phyloP scores from a whole-genome alignment of 2,329 filamentous ascomycete genomes.

The Ophiostoma pallidulum region DNA sequence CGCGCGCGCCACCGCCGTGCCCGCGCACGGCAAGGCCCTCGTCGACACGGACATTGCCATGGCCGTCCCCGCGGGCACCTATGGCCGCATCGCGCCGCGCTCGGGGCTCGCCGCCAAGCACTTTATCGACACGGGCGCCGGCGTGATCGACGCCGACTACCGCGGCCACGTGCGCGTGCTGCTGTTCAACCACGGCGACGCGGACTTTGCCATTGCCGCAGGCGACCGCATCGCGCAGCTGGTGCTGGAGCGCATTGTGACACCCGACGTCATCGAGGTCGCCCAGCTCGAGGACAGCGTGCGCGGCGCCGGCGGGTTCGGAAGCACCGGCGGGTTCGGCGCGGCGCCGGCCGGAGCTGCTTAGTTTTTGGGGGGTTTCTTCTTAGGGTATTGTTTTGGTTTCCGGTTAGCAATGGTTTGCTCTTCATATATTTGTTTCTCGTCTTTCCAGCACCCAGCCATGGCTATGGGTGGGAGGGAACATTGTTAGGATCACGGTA shows the following conservation, averaged over 20 bases:
- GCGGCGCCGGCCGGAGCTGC: neutral
- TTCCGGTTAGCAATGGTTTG: too few species aligned
- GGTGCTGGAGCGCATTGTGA: conserved; percentile 88
- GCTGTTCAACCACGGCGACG: conserved; percentile 83
- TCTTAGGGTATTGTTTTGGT: too few species aligned
- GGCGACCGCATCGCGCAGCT: conserved; percentile 92
- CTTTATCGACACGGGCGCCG: conserved; percentile 91
- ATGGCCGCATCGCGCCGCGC: conserved; percentile 81
- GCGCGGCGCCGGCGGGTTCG: conserved; percentile 81
- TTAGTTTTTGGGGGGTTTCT: too few species aligned
- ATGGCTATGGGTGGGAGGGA: too few species aligned
- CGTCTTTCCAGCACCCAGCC: too few species aligned
- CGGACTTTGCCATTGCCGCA: conserved; percentile 70
- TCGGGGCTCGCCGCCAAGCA: conserved; percentile 89
- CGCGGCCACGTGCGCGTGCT: conserved; percentile 88
- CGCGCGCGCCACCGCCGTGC: conserved; percentile 63
- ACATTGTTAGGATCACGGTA: too few species aligned
- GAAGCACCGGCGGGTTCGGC: conserved; percentile 59
- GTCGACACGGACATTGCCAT: conserved; percentile 90
- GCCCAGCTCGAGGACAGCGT: conserved; percentile 83
- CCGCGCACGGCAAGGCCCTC: conserved; percentile 71
- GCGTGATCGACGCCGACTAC: conserved; percentile 97
- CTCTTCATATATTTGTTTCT: too few species aligned
- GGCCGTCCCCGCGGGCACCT: conserved; percentile 81
- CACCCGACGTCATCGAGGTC: conserved; percentile 84